These are phyloP conservation scores for Boletus coffeatus DNA, from an alignment of 1,284 basidiomycete species.

Conservation along the genomic window DNA sequence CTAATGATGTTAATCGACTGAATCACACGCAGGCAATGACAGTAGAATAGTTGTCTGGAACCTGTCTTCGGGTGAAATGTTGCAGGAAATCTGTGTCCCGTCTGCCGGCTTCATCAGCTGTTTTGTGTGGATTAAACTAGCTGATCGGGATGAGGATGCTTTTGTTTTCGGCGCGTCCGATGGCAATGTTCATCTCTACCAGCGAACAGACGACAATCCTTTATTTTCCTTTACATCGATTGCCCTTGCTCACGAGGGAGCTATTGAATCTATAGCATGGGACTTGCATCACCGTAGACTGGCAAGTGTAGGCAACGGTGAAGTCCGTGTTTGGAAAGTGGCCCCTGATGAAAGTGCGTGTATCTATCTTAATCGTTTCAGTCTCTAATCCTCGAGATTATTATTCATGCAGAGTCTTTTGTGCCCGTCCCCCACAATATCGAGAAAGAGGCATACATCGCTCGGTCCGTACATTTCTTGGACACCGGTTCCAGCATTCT, in stretches of 20 bases:
- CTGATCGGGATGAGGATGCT: not conserved
- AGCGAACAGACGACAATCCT: not conserved
- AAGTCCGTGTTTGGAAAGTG: not conserved
- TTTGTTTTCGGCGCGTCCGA: slow-evolving; percentile 1
- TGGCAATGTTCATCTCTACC: not conserved
- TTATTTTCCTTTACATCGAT: not conserved
- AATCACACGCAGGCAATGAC: not conserved
- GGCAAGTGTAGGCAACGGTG: not conserved
- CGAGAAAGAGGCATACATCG: slow-evolving; percentile 1
- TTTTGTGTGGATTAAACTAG: not conserved
- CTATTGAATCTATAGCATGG: slow-evolving; percentile 3
- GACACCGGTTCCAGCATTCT: not conserved
- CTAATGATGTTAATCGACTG: not conserved
- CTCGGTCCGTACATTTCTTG: not conserved
- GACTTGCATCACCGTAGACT: not conserved
- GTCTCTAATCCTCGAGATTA: not conserved
- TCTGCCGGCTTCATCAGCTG: slow-evolving; percentile 2
- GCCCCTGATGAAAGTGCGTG: not conserved
- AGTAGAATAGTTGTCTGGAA: slow-evolving; percentile 2
- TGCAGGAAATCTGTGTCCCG: not conserved
- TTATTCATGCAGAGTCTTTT: not conserved
- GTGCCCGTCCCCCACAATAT: not conserved
- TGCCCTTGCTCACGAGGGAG: not conserved
- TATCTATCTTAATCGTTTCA: not conserved
- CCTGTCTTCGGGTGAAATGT: slow-evolving; percentile 1